Evolutionary conservation across 768 basidiomycete species (phyloP).

Genomic region (Butyriboletus loyo): DNA sequence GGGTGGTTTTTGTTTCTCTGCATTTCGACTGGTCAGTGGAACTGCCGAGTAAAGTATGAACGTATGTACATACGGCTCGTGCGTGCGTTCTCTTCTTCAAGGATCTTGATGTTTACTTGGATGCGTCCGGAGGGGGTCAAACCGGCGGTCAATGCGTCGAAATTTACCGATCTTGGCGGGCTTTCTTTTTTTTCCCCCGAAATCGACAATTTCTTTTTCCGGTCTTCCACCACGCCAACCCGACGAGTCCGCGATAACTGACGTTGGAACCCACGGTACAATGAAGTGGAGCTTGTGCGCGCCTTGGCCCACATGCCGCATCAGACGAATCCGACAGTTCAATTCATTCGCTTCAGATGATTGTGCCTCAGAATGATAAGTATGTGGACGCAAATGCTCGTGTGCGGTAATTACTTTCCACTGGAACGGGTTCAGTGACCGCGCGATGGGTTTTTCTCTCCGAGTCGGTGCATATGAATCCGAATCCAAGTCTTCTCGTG

Average conservation of each 20-base stretch:
- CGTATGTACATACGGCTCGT: too few relatives aligned
- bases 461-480: neutral
- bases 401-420: conserved; percentile 6
- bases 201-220: neutral
- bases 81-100: neutral
- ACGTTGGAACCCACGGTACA: neutral
- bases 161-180: neutral
- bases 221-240: neutral
- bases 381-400: neutral
- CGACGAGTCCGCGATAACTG: neutral
- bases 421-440: neutral
- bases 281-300: conserved; percentile 1
- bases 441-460: neutral
- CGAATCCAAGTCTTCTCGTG: neutral
- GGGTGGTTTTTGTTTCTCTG: neutral
- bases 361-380: conserved; percentile 2
- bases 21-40: neutral
- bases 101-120: neutral
- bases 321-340: neutral
- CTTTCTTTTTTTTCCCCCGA: neutral
- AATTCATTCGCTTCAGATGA: too few relatives aligned
- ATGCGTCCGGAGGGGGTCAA: neutral
- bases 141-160: neutral
- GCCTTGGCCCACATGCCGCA: neutral
- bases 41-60: too few relatives aligned